These are phyloP conservation scores for Cymbopogon citratus DNA, from an alignment of 176 grass and related monocot species.

Conservation along the genomic window DNA sequence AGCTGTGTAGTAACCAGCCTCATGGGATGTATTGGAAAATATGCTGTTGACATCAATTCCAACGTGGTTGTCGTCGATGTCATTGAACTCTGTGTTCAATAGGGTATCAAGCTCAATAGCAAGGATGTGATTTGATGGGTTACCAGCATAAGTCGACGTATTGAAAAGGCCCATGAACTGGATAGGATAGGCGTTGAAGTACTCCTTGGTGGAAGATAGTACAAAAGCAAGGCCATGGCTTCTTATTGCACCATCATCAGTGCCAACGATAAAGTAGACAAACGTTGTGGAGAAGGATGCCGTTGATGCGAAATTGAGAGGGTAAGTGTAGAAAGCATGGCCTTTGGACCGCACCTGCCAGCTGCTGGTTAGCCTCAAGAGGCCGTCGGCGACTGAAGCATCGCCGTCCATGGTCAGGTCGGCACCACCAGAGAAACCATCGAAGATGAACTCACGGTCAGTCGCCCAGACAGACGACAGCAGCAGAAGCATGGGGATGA, in stretches of 20 bases:
- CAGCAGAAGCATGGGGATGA: too few species aligned
- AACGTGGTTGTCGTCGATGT: slow-evolving; percentile 39
- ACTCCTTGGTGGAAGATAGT: background rate
- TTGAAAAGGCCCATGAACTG: background rate
- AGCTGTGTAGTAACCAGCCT: too few species aligned
- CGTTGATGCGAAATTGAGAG: slow-evolving; percentile 23
- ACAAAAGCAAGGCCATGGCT: slow-evolving; percentile 36
- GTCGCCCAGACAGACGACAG: background rate
- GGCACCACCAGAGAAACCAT: too few species aligned
- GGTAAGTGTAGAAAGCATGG: slow-evolving; percentile 33
- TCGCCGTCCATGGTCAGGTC: too few species aligned
- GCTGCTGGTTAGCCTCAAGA: slow-evolving; percentile 28
- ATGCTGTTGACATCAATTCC: slow-evolving; percentile 31
- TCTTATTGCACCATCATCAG: too few species aligned
- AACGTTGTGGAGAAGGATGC: slow-evolving; percentile 44
- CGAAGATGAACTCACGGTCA: too few species aligned
- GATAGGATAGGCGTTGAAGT: background rate
- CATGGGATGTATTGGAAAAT: too few species aligned
- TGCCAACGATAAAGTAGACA: too few species aligned
- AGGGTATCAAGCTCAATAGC: slow-evolving; percentile 36
- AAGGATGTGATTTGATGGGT: background rate
- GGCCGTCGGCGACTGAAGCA: background rate
- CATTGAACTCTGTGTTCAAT: background rate
- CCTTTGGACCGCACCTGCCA: background rate
- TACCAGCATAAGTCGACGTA: background rate